phyloP scores from a whole-genome alignment of 495 filamentous ascomycete genomes.

The Penicillium antarcticum region DNA sequence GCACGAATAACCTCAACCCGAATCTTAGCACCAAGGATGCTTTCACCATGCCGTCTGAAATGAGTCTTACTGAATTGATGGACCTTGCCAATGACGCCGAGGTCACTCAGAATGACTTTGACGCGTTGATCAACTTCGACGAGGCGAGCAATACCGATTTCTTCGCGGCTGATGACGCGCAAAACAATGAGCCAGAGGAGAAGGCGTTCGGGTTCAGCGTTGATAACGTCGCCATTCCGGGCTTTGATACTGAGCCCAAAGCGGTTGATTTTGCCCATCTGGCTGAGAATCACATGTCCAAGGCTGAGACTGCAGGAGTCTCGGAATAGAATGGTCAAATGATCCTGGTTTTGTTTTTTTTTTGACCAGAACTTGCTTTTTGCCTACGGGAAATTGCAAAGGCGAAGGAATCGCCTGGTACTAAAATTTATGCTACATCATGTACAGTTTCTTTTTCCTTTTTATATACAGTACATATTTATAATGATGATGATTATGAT shows the following conservation, averaged over 20 bases:
- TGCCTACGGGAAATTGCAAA: background rate
- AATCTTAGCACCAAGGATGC: slow-evolving; percentile 26
- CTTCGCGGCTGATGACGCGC: slow-evolving; percentile 28
- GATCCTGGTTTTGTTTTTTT: background rate
- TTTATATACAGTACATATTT: slow-evolving; percentile 7
- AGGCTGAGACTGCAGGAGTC: background rate
- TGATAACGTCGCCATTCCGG: slow-evolving; percentile 25
- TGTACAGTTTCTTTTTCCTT: slow-evolving; percentile 5
- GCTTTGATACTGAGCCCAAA: slow-evolving; percentile 32
- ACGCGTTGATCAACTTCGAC: slow-evolving; percentile 48
- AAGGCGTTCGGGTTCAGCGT: slow-evolving; percentile 26
- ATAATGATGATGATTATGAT: slow-evolving; percentile 12
- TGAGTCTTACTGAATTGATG: slow-evolving; percentile 46
- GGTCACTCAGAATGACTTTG: slow-evolving; percentile 49
- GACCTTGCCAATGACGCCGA: slow-evolving; percentile 47
- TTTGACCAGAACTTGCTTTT: background rate
- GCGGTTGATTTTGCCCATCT: slow-evolving; percentile 24
- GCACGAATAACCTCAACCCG: slow-evolving; percentile 41
- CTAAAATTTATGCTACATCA: background rate
- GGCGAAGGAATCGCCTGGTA: background rate
- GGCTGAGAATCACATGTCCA: slow-evolving; percentile 6
- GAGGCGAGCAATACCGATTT: slow-evolving; percentile 37
- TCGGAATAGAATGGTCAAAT: background rate
- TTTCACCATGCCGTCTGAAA: slow-evolving; percentile 34
- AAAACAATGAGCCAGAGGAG: slow-evolving; percentile 12